Conservation (phyloP, 805 yeast genomes). For the Ogataea minuta region DNA sequence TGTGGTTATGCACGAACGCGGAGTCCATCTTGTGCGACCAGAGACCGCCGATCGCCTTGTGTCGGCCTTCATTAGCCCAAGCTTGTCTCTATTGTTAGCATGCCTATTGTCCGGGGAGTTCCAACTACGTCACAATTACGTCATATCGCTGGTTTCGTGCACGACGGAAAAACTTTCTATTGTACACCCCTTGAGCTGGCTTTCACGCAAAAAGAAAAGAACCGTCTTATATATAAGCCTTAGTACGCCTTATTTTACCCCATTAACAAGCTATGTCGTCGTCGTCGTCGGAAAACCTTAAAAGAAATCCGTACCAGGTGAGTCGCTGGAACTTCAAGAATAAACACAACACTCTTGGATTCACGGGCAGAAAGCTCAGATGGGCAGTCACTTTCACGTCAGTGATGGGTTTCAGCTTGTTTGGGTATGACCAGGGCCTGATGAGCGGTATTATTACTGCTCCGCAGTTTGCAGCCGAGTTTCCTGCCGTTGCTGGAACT, state of each 20-base stretch:
- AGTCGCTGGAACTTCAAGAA: conserved; percentile 20
- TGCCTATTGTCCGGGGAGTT: no score
- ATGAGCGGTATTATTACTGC: conserved; percentile 66
- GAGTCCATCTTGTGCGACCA: no score
- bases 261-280: conserved; percentile 1
- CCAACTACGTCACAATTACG: conserved; percentile 10
- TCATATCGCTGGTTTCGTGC: conserved; percentile 4
- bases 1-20: no score
- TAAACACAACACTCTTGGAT: conserved; percentile 47
- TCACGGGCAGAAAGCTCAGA: conserved; percentile 53
- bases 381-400: conserved; percentile 55
- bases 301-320: background rate
- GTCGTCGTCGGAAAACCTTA: background rate
- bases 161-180: conserved; percentile 3
- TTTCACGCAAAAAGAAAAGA: conserved; percentile 4
- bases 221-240: conserved; percentile 1
- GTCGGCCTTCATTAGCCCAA: no score
- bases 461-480: conserved; percentile 59
- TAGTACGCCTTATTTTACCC: background rate
- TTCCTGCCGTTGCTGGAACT: conserved; percentile 47
- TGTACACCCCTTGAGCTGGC: conserved; percentile 5
- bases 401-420: conserved; percentile 61
- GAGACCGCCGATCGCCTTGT: no score
- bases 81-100: no score
- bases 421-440: conserved; percentile 80